Base-by-base conservation (phyloP, 2,329 filamentous ascomycete species). In the Scolecobasidium constrictum region DNA sequence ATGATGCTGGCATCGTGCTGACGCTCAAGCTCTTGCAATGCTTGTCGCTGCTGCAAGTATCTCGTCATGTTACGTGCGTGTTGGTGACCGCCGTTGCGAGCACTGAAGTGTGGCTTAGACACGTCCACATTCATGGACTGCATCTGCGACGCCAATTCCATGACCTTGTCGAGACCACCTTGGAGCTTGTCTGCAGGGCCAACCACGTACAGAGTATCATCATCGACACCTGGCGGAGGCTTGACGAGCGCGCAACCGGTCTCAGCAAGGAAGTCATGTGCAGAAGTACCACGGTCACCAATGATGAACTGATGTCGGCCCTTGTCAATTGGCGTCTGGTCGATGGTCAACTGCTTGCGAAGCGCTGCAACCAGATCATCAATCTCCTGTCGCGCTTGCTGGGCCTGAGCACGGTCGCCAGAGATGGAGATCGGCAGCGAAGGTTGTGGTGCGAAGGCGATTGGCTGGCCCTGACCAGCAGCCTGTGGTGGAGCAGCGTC, bases 281-380 rank as follows among this genome's bases (percentile, higher is more conserved):
- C 71, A 15, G 85, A 79, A 48, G 84, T 75, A 47, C 85, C 87
- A 48, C 81, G 76, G 48, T 90, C 80, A 40, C 90, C 90, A 49
- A 94, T 80, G 56, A 98, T 92, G 68, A 95, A 96, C 60, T 94
- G 88, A 60, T 96, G 92, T 40, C 86, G 80, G 38, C 86, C 86
- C 48, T 82, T 81, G 60, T 90, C 83, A 52, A 96, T 86, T 4
- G 82, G 76, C 34, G 87, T 69, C 60, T 93, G 81, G 52, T 92
- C 78, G 38, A 92, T 69, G 34, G 81, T 77, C 39, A 96, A 69
- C 57, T 85, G 78, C 46, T 77, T 76, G 51, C 81, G 78, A 17
- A 98, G 74, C 56, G 90, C 75, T 47, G 81, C 76, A 5, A 80
- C 86, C 46, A 81, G 76, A 38, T 78, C 78, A 62, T 95, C 87